These are phyloP conservation scores for Boehmeria nivea DNA, from an alignment of 306 rosid species.

Conservation along the genomic window DNA sequence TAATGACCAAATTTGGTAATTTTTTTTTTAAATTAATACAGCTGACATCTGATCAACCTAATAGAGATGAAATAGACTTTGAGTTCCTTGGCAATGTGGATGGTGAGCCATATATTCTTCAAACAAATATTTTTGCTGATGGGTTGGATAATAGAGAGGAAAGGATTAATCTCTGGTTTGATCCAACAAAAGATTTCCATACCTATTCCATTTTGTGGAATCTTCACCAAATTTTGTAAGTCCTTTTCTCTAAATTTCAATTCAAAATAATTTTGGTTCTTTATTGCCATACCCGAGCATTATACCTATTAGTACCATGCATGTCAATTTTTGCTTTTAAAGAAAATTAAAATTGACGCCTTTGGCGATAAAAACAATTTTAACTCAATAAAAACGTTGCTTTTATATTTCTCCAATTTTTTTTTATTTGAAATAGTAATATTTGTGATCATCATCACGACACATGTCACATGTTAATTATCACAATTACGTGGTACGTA, in stretches of 20 bases:
- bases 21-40: slow-evolving; percentile 20
- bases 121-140: slow-evolving; percentile 72
- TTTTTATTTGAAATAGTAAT: too few species aligned
- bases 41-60: slow-evolving; percentile 83
- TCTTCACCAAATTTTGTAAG: slow-evolving; percentile 85
- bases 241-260: neutral
- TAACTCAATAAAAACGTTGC: too few species aligned
- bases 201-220: slow-evolving; percentile 86
- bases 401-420: too few species aligned
- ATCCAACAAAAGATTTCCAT: slow-evolving; percentile 81
- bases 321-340: too few species aligned
- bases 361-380: too few species aligned
- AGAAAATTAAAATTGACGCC: too few species aligned
- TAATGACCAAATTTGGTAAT: slow-evolving; percentile 4
- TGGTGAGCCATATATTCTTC: slow-evolving; percentile 69
- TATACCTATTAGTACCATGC: too few species aligned
- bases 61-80: slow-evolving; percentile 76
- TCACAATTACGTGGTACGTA: too few species aligned
- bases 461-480: too few species aligned
- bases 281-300: neutral
- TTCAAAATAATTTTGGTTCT: neutral
- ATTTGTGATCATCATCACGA: too few species aligned
- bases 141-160: slow-evolving; percentile 77
- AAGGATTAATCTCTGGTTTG: slow-evolving; percentile 89
- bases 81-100: slow-evolving; percentile 86